Base-by-base conservation (phyloP, 2,329 filamentous ascomycete genomes). In the Teratosphaeria gauchensis region DNA sequence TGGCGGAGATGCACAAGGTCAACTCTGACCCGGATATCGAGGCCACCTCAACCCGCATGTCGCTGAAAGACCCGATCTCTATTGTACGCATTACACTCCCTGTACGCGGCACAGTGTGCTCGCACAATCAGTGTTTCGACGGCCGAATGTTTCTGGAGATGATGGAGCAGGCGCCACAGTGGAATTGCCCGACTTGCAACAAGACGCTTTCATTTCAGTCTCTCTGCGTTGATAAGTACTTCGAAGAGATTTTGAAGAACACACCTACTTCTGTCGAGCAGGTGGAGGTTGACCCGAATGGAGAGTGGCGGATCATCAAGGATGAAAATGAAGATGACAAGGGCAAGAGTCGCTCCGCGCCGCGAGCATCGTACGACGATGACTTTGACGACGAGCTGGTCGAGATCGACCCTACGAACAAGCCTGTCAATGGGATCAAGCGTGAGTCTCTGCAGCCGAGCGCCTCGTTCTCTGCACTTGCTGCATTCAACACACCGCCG, bases 91-190 rank as follows among this genome's bases (percentile, higher is more conserved):
- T 99, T 38, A 80, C 82, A 8, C 79, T 89, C 16, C 94, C 94
- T 0, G 90, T 90, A 65, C 86, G 94, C 35, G 89, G 89, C 3
- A 80, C 84, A 2, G 76, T 85, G 35, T 99, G 94, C 75, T 87
- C 84, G 2, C 94, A 99, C 72, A 89, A 94, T 30, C 90, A 95
- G 70, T 99, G 94, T 71, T 99, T 97, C 66, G 94, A 99, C 72
- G 92, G 89, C 2, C 87, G 84, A 2, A 95, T 90, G 1, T 99
- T 96, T 71, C 80, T 99, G 21, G 90, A 96, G 67, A 77, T 99
- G 31, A 92, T 97, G 71, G 91, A 97, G 71, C 94, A 99, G 76
- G 92, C 90, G 0, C 94, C 94, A 0, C 95, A 94, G 19, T 99
- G 94, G 94, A 80, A 85, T n/a, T 99, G 94, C 68, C 94, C 94